Evolutionary conservation across 176 grass and related monocot species (phyloP).

Genomic region (Ensete ventricosum): DNA sequence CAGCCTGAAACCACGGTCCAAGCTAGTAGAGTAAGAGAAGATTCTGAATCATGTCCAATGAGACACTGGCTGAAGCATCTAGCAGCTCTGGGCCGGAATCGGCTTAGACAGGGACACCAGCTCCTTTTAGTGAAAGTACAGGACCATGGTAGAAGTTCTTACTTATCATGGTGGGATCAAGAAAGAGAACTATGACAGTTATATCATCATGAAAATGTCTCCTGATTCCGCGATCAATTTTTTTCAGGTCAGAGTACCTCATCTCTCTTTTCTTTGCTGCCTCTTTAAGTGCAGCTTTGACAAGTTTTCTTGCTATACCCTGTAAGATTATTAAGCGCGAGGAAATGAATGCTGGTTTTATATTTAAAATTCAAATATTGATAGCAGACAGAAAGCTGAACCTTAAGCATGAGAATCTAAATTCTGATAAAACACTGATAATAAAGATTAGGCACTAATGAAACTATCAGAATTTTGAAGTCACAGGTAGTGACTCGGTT

Average conservation of each 20-base stretch:
- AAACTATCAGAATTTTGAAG: not conserved
- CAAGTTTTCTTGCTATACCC: conserved; percentile 10
- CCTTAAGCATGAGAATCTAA: not conserved
- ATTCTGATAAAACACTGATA: too few species aligned
- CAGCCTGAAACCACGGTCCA: not conserved
- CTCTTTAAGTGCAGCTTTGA: conserved; percentile 7
- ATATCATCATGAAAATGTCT: conserved; percentile 23
- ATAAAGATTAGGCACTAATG: not conserved
- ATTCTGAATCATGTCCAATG: not conserved
- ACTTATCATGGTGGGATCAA: conserved; percentile 2
- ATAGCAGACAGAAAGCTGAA: not conserved
- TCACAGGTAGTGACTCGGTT: too few species aligned
- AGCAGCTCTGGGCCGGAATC: not conserved
- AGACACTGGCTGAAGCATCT: not conserved
- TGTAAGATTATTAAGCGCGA: not conserved
- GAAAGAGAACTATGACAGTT: conserved; percentile 14
- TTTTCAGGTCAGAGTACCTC: conserved; percentile 13
- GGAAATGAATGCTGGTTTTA: too few species aligned
- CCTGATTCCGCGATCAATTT: conserved; percentile 14
- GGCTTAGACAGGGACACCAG: not conserved
- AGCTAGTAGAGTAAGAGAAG: not conserved
- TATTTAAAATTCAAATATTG: not conserved
- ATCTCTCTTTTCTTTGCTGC: conserved; percentile 15
- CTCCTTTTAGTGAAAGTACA: conserved; percentile 12
- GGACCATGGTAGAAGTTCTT: conserved; percentile 10